Evolutionary conservation across 2,329 filamentous ascomycete species (phyloP).

Genomic region (Rasamsonia emersonii): DNA sequence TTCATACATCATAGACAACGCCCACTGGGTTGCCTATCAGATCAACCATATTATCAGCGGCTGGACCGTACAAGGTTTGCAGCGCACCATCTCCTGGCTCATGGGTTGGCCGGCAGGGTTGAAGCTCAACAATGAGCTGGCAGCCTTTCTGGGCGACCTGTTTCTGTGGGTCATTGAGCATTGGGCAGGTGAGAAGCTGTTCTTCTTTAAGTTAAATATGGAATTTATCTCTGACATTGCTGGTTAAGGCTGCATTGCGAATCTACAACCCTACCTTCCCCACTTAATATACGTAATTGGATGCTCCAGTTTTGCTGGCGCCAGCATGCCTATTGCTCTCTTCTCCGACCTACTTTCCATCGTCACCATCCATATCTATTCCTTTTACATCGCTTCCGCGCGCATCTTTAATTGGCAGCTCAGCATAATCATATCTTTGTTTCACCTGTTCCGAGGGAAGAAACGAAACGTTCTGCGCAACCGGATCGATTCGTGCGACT

Average conservation of each 20-base stretch:
- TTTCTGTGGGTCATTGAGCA: slow-evolving; percentile 99
- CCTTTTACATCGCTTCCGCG: slow-evolving; percentile 92
- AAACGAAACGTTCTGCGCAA: slow-evolving; percentile 96
- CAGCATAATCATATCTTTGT: slow-evolving; percentile 92
- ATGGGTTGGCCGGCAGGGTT: slow-evolving; percentile 93
- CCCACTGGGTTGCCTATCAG: slow-evolving; percentile 69
- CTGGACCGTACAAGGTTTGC: slow-evolving; percentile 83
- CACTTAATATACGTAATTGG: slow-evolving; percentile 86
- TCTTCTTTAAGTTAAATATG: not conserved
- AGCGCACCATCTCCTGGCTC: slow-evolving; percentile 85
- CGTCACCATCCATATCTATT: slow-evolving; percentile 92
- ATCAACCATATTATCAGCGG: slow-evolving; percentile 66
- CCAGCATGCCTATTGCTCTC: slow-evolving; percentile 92
- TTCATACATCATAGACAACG: slow-evolving; percentile 95
- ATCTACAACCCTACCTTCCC: slow-evolving; percentile 71
- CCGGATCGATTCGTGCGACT: slow-evolving; percentile 97
- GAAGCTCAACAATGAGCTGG: slow-evolving; percentile 90
- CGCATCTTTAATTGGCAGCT: slow-evolving; percentile 99
- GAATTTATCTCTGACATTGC: slow-evolving; percentile 2
- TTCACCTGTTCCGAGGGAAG: slow-evolving; percentile 95
- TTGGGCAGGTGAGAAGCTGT: slow-evolving; percentile 64
- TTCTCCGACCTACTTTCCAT: slow-evolving; percentile 90
- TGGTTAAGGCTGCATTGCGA: slow-evolving; percentile 59
- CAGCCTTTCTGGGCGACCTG: slow-evolving; percentile 85
- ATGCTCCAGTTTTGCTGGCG: slow-evolving; percentile 88